Percentiles rank a stretch among this genome's conserved stretches.
Evolutionary conservation across 164 flowering plant genomes (phyloP).

Genomic region (Amborella trichopoda): DNA sequence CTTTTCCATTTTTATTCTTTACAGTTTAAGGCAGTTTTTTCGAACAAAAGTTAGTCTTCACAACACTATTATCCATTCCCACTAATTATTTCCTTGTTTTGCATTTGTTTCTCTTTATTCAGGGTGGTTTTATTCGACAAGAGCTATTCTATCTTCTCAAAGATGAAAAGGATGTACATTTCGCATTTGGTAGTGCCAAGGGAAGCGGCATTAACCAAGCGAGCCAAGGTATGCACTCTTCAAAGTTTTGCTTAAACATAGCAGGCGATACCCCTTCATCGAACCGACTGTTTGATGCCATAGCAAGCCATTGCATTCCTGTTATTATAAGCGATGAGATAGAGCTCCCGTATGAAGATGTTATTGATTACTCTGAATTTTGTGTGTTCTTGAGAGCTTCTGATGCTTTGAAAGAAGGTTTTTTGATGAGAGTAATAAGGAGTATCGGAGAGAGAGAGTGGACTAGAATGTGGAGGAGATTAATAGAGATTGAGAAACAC

Average conservation of each 20-base stretch:
- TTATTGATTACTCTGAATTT: slow-evolving; percentile 69
- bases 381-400: slow-evolving; percentile 64
- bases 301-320: slow-evolving; percentile 86
- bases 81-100: too few species aligned
- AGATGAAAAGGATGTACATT: slow-evolving; percentile 72
- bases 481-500: slow-evolving; percentile 43
- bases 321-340: slow-evolving; percentile 81
- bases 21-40: too few species aligned
- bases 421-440: slow-evolving; percentile 43
- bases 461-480: slow-evolving; percentile 54
- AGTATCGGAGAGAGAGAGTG: slow-evolving; percentile 50
- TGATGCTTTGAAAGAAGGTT: slow-evolving; percentile 52
- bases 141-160: slow-evolving; percentile 65
- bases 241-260: slow-evolving; percentile 84
- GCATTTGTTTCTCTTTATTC: too few species aligned
- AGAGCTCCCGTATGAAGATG: slow-evolving; percentile 87
- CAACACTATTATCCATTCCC: too few species aligned
- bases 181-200: slow-evolving; percentile 58
- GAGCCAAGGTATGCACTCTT: slow-evolving; percentile 59
- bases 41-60: too few species aligned
- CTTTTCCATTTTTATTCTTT: too few species aligned
- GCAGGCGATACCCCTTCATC: slow-evolving; percentile 96
- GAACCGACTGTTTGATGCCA: slow-evolving; percentile 80
- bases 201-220: slow-evolving; percentile 45
- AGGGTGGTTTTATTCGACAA: slow-evolving; percentile 74